A percentile compares a stretch with the other conserved stretches of the same genome.
phyloP scores from a whole-genome alignment of 2,329 filamentous ascomycete genomes.

The Xylariaceae sp. region DNA sequence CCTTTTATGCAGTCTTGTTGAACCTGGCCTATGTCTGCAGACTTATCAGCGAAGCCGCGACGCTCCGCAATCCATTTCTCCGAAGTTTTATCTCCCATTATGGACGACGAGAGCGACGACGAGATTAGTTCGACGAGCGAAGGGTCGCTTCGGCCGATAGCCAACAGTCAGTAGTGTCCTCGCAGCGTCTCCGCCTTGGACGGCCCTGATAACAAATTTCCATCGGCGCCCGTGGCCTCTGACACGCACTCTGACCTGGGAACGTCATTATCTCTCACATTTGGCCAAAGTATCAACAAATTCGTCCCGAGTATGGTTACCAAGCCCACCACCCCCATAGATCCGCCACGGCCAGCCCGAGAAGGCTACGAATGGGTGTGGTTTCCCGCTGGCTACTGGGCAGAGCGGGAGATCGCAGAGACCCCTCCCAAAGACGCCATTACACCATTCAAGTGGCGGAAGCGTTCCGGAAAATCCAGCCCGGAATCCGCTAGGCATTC shows the following conservation, averaged over 20 bases:
- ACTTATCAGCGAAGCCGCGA: conserved; percentile 3
- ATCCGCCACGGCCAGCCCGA: conserved; percentile 53
- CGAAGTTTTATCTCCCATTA: conserved; percentile 2
- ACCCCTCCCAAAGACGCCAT: conserved; percentile 31
- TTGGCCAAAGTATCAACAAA: conserved; percentile 19
- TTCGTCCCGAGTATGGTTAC: conserved; percentile 13
- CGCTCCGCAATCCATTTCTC: conserved; percentile 11
- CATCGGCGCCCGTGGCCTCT: conserved; percentile 22
- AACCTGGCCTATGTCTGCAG: conserved; percentile 7
- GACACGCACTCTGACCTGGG: conserved; percentile 8
- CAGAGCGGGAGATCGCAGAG: conserved; percentile 47
- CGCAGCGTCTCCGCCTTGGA: conserved; percentile 30
- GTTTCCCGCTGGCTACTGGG: conserved; percentile 60
- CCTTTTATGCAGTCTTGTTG: conserved; percentile 14
- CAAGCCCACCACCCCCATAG: conserved; percentile 33
- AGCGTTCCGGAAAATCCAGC: conserved; percentile 32
- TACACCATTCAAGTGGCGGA: conserved; percentile 41
- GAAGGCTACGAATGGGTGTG: conserved; percentile 59
- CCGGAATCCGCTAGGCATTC: conserved; percentile 22
- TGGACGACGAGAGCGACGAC: conserved; percentile 15
- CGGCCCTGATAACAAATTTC: conserved; percentile 26
- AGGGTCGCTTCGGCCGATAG: conserved; percentile 20
- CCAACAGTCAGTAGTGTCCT: conserved; percentile 25
- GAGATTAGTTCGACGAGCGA: conserved; percentile 23
- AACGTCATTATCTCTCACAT: not conserved